A percentile compares a stretch with the other conserved stretches of the same genome.
These are phyloP conservation scores for Leccinum angustisporum DNA, from an alignment of 1,284 basidiomycete species.

Conservation along the genomic window DNA sequence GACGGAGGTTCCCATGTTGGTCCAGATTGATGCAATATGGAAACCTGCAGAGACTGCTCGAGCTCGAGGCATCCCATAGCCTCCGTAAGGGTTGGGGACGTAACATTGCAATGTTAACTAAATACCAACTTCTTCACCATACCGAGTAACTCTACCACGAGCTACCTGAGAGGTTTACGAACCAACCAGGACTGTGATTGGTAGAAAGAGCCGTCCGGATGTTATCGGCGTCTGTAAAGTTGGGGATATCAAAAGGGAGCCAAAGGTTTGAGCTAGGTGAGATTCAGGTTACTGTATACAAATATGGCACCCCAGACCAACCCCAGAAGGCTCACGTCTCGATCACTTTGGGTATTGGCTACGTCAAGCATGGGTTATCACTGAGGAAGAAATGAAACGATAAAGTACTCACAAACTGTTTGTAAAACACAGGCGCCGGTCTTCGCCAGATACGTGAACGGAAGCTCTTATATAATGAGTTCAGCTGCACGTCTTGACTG, in stretches of 20 bases:
- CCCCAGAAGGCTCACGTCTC: no score
- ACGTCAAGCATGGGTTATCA: neutral
- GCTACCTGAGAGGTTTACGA: no score
- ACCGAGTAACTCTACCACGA: no score
- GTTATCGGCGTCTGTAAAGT: no score
- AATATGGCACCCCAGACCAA: neutral
- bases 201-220: no score
- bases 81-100: neutral
- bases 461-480: neutral
- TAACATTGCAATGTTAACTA: no score
- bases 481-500: neutral
- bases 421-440: neutral
- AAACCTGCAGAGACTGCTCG: neutral
- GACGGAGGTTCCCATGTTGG: neutral
- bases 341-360: no score
- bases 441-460: neutral
- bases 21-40: neutral
- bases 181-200: no score
- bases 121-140: no score
- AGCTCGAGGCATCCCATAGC: neutral
- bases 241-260: neutral
- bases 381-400: neutral
- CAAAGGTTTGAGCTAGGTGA: neutral
- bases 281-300: neutral
- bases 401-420: neutral